Base-by-base conservation (phyloP, 73 alveolate genomes). In the Effrenium voratum region DNA sequence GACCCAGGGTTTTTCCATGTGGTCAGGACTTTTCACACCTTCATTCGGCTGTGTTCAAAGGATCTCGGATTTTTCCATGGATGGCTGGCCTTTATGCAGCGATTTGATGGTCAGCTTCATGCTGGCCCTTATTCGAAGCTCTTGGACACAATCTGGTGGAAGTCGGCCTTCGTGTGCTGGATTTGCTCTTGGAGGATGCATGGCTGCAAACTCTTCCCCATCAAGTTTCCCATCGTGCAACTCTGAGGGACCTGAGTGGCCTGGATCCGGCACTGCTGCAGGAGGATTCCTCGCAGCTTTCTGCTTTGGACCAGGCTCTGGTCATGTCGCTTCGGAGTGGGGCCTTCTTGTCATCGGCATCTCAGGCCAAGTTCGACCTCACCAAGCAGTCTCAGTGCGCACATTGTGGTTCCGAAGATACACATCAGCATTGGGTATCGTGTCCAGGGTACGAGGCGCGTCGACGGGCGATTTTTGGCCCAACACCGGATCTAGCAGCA, bases 61-160 rank as follows among this genome's bases (percentile, higher is more conserved):
- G 47, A 47, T 16, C 75, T 75, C 1, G 36, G 45, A 0, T 5
- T 81, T 6, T 0, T 49, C 34, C 47, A 47, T 32, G 36, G 1
- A 0, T 81, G 92, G 92, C 19, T 44, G 0, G 3, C 13, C 26
- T 81, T 81, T 38, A 41, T 44, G 59, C 32, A 0, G 5, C 72
- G 30, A 1, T 81, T 30, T 47, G 72, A 46, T n/a, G 92, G 92
- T 0, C 46, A 19, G n/a, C 76, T 81, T 0, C 24, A 4, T n/a
- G 36, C 28, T 2, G 92, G 92, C 34, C 92, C 92, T 24, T 81
- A 12, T 26, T 81, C 92, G 1, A 44, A 81, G 73, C 49, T 81
- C 46, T n/a, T 81, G 72, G 32, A 3, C 73, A 47, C 12, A 15
- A 81, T 38, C 36, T 81, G 32, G 38, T 81, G 2, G 38, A 28